phyloP scores from a whole-genome alignment of 1,284 basidiomycete genomes.

The Cutaneotrichosporon cavernicola region DNA sequence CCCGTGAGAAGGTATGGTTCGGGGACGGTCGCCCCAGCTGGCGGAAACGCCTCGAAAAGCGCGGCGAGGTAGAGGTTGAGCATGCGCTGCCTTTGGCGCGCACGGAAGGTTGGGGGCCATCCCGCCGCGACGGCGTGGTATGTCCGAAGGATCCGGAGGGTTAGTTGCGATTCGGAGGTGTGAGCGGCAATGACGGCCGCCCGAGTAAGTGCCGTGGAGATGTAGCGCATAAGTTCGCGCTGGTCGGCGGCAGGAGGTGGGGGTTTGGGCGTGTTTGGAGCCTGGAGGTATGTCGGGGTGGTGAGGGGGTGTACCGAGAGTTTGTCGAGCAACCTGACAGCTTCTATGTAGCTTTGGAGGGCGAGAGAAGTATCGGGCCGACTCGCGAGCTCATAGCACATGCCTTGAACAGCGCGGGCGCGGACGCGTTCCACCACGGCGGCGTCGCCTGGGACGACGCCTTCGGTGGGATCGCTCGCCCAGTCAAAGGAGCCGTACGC shows the following conservation, averaged over 20 bases:
- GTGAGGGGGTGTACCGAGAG: conserved; percentile 27
- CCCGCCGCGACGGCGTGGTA: conserved; percentile 63
- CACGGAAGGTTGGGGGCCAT: conserved; percentile 73
- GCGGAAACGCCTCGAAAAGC: conserved; percentile 58
- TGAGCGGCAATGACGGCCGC: conserved; percentile 54
- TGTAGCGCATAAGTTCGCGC: conserved; percentile 46
- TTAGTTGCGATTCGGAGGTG: conserved; percentile 15
- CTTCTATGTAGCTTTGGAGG: conserved; percentile 36
- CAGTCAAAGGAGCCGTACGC: conserved; percentile 62
- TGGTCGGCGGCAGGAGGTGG: conserved; percentile 20
- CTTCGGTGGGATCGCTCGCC: conserved; percentile 41
- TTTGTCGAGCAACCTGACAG: conserved; percentile 28
- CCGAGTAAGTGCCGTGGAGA: conserved; percentile 47
- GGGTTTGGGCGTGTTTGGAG: conserved; percentile 18
- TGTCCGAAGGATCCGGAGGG: conserved; percentile 63
- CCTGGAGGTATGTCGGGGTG: conserved; percentile 33
- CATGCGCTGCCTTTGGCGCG: conserved; percentile 68
- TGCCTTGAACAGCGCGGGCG: conserved; percentile 51
- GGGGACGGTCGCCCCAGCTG: conserved; percentile 26
- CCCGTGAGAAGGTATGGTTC: conserved; percentile 30
- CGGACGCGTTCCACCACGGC: conserved; percentile 53
- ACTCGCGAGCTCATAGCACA: conserved; percentile 34
- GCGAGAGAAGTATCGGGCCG: conserved; percentile 31
- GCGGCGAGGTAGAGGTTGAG: conserved; percentile 70
- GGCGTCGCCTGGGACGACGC: conserved; percentile 49